Evolutionary conservation across 148 eudicot genomes (phyloP).

Genomic region (Diospyros lotus): DNA sequence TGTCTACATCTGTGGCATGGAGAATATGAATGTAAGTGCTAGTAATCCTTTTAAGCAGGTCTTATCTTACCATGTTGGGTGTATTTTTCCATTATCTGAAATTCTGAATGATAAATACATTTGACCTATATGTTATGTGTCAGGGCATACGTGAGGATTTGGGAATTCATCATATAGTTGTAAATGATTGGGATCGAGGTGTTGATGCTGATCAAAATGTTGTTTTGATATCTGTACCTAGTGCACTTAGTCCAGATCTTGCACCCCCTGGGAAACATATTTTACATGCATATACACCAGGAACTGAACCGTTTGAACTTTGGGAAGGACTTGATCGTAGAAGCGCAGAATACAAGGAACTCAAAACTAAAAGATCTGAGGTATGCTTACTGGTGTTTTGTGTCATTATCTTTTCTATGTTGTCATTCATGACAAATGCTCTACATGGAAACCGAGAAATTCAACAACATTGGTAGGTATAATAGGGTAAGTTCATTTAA

Average conservation of each 20-base stretch:
- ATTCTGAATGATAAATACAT: background rate
- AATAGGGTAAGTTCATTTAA: background rate
- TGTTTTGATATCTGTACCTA: conserved; percentile 86
- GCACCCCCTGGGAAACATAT: conserved; percentile 94
- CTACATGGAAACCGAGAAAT: background rate
- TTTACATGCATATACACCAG: conserved; percentile 88
- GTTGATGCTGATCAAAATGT: conserved; percentile 98
- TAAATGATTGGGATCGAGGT: conserved; percentile 87
- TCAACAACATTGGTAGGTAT: background rate
- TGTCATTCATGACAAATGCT: conserved; percentile 5
- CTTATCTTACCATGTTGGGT: background rate
- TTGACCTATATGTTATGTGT: background rate
- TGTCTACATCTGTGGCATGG: background rate
- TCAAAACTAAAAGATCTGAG: conserved; percentile 90
- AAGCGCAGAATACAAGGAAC: conserved; percentile 76
- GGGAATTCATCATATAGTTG: conserved; percentile 91
- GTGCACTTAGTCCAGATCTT: conserved; percentile 75
- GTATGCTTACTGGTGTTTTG: conserved; percentile 27
- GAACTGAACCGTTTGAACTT: conserved; percentile 81
- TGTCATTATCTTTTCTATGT: background rate
- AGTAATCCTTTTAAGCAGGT: background rate
- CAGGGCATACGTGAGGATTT: conserved; percentile 80
- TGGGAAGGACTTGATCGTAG: conserved; percentile 95
- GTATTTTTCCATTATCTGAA: background rate
- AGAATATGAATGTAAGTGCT: background rate